Evolutionary conservation across 176 grass and related monocot genomes (phyloP).

Genomic region (Cenchrus purpureus): DNA sequence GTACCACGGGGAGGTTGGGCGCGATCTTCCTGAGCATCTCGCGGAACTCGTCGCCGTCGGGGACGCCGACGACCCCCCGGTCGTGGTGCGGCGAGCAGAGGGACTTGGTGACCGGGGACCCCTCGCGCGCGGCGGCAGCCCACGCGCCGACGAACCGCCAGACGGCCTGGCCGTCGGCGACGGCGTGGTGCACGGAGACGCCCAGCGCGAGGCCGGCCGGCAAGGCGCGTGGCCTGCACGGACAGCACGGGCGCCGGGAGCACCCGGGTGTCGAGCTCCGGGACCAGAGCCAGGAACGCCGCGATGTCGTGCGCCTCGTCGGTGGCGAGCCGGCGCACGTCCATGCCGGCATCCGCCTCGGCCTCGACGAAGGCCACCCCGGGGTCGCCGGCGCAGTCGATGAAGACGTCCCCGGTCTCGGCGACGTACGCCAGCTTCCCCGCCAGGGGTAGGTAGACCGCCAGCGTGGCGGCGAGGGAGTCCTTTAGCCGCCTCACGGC

Average conservation of each 20-base stretch:
- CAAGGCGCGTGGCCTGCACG: constrained; percentile 47
- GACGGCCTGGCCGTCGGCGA: constrained; percentile 43
- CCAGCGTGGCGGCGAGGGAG: constrained; percentile 19
- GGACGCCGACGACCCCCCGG: constrained; percentile 14
- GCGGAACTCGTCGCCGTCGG: constrained; percentile 28
- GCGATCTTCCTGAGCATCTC: constrained; percentile 36
- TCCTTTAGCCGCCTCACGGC: not conserved
- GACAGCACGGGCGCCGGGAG: constrained; percentile 44
- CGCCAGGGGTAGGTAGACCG: constrained; percentile 7
- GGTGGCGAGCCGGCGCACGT: constrained; percentile 8
- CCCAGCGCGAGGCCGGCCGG: constrained; percentile 34
- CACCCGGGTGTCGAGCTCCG: not conserved
- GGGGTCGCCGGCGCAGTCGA: not conserved
- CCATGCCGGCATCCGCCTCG: too few species aligned
- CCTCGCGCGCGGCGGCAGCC: constrained; percentile 20
- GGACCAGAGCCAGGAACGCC: constrained; percentile 37
- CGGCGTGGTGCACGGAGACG: constrained; percentile 48
- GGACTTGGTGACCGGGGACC: not conserved
- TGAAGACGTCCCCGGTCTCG: constrained; percentile 17
- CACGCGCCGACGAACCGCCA: constrained; percentile 51
- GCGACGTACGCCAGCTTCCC: constrained; percentile 9
- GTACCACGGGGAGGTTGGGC: constrained; percentile 45
- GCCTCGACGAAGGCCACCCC: constrained; percentile 7
- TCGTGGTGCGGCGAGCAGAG: constrained; percentile 22
- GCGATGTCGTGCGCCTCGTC: constrained; percentile 32